These are phyloP conservation scores for Glycine soja DNA, from an alignment of 306 rosid genomes.

Conservation along the genomic window DNA sequence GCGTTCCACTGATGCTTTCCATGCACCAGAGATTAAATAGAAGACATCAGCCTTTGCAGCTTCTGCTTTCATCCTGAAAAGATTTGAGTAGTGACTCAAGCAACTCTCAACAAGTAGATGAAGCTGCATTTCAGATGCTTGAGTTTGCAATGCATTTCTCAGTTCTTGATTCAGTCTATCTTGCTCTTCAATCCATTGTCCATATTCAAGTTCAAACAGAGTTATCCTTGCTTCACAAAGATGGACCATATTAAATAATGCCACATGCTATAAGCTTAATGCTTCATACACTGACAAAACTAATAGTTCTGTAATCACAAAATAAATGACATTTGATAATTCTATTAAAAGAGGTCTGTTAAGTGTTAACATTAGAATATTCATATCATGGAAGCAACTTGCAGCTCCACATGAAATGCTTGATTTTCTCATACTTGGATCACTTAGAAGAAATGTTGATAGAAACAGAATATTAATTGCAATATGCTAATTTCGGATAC, in stretches of 20 bases:
- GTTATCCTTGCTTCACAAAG: conserved; percentile 59
- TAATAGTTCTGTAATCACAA: background rate
- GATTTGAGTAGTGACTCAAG: conserved; percentile 68
- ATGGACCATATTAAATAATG: conserved; percentile 16
- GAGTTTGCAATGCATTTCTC: conserved; percentile 68
- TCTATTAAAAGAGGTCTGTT: background rate
- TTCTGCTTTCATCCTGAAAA: conserved; percentile 72
- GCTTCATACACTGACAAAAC: background rate
- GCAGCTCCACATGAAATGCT: background rate
- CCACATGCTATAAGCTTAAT: conserved; percentile 22
- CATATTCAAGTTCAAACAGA: conserved; percentile 72
- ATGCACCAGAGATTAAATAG: conserved; percentile 70
- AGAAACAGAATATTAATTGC: background rate
- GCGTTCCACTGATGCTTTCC: conserved; percentile 78
- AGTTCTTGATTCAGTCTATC: conserved; percentile 65
- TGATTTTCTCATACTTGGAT: background rate
- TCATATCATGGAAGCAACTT: conserved; percentile 25
- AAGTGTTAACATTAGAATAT: background rate
- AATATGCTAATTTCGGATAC: background rate
- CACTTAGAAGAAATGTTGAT: background rate
- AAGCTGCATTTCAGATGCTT: conserved; percentile 62
- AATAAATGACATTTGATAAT: background rate
- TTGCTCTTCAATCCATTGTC: conserved; percentile 79
- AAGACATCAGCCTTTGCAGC: conserved; percentile 77
- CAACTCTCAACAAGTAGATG: conserved; percentile 61